A percentile compares a stretch with the other conserved stretches of the same genome.
Conservation (phyloP, 257 asterid species). For the Solanum sejunctum region DNA sequence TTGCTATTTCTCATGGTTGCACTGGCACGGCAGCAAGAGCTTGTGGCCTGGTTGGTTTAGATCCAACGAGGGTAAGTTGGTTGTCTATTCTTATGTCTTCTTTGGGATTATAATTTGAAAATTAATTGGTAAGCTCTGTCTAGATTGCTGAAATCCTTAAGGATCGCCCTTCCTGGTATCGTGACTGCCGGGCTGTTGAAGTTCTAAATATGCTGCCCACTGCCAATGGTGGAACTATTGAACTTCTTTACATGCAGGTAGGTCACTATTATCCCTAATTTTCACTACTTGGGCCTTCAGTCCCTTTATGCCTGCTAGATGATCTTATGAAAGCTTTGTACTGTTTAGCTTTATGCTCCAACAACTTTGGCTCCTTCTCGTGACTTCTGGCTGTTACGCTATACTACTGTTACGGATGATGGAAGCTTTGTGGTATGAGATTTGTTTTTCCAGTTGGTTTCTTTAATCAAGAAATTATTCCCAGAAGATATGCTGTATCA, state of each 20-base stretch:
- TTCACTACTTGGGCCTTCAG: neutral
- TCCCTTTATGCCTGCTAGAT: neutral
- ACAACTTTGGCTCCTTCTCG: conserved; percentile 93
- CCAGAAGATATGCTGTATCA: neutral
- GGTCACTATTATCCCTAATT: neutral
- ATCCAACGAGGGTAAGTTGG: conserved; percentile 70
- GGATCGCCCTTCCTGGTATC: conserved; percentile 89
- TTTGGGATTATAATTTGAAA: neutral
- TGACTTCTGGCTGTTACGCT: conserved; percentile 84
- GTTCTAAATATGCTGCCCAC: conserved; percentile 76
- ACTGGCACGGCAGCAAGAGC: conserved; percentile 97
- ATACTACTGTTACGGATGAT: conserved; percentile 73
- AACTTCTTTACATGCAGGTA: conserved; percentile 92
- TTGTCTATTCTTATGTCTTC: neutral
- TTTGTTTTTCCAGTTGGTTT: neutral
- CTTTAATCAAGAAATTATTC: neutral
- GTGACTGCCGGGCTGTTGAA: conserved; percentile 90
- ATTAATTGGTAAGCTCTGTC: neutral
- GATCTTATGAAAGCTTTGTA: neutral
- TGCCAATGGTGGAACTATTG: conserved; percentile 95
- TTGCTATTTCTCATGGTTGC: conserved; percentile 99
- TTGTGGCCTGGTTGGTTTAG: conserved; percentile 90
- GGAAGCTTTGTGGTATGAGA: conserved; percentile 71
- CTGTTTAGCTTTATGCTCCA: conserved; percentile 58
- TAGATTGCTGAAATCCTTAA: conserved; percentile 93